Evolutionary conservation across 257 asterid genomes (phyloP).

Genomic region (Oldenlandia corymbosa): DNA sequence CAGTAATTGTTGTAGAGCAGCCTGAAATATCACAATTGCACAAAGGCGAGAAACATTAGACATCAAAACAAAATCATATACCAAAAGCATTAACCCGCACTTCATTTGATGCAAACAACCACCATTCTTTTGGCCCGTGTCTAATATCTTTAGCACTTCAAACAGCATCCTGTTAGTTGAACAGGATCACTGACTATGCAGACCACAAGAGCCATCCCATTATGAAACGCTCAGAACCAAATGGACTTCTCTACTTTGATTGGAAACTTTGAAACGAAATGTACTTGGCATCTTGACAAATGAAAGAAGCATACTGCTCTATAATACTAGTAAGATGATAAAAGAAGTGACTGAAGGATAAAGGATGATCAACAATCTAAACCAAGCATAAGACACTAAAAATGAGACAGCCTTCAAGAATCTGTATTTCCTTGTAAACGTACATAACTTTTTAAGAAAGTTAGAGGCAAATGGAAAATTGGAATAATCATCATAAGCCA

Average conservation of each 20-base stretch:
- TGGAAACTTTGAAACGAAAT: not conserved
- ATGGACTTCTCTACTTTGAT: too few relatives aligned
- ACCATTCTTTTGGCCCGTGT: too few relatives aligned
- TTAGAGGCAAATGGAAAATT: not conserved
- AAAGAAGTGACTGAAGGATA: not conserved
- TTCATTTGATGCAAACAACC: not conserved
- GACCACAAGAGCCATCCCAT: too few relatives aligned
- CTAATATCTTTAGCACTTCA: too few relatives aligned
- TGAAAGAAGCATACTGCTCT: not conserved
- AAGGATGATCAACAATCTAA: not conserved
- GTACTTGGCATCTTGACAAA: not conserved
- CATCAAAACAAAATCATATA: not conserved
- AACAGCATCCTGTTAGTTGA: too few relatives aligned
- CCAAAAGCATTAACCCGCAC: not conserved
- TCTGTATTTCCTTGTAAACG: too few relatives aligned
- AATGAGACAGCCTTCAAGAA: not conserved
- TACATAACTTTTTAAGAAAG: too few relatives aligned
- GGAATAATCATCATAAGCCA: not conserved
- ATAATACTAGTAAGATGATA: too few relatives aligned
- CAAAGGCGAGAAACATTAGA: not conserved
- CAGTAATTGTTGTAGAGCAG: constrained; percentile 26
- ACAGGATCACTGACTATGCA: too few relatives aligned
- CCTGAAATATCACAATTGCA: constrained; percentile 21
- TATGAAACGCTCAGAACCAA: too few relatives aligned
- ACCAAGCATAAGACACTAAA: not conserved